phyloP scores from a whole-genome alignment of 2,329 filamentous ascomycete genomes.

The Cordyceps militaris region DNA sequence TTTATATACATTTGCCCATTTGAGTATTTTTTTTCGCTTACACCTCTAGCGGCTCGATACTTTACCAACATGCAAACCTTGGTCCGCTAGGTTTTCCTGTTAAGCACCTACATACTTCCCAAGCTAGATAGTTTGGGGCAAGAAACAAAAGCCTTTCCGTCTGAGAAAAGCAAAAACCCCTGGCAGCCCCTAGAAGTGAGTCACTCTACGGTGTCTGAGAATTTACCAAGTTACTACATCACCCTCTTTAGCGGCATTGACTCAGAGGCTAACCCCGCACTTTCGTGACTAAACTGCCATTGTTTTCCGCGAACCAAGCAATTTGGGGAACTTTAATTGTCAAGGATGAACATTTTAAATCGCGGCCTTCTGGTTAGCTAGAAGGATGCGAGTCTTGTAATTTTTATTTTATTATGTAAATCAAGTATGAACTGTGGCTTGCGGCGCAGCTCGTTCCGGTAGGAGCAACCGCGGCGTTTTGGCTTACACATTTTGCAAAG shows the following conservation, averaged over 20 bases:
- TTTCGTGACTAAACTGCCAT: not conserved
- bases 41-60: not conserved
- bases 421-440: not conserved
- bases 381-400: not conserved
- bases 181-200: not conserved
- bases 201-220: too few species aligned
- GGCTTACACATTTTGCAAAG: not conserved
- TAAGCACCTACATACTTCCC: too few species aligned
- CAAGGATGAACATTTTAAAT: not conserved
- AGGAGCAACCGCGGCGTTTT: not conserved
- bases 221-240: too few species aligned
- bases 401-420: not conserved
- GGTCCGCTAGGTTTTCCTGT: too few species aligned
- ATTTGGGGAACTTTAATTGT: not conserved
- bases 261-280: constrained; percentile 7
- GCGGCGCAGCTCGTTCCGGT: not conserved
- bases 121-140: too few species aligned
- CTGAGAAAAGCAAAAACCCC: too few species aligned
- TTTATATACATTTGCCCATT: not conserved
- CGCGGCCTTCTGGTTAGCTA: not conserved
- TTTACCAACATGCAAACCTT: not conserved
- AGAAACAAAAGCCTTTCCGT: too few species aligned
- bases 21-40: not conserved
- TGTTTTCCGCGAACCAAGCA: too few species aligned
- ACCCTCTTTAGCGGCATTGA: constrained; percentile 10